These are phyloP conservation scores for Penicillium paradoxum DNA, from an alignment of 495 filamentous ascomycete species.

Conservation along the genomic window DNA sequence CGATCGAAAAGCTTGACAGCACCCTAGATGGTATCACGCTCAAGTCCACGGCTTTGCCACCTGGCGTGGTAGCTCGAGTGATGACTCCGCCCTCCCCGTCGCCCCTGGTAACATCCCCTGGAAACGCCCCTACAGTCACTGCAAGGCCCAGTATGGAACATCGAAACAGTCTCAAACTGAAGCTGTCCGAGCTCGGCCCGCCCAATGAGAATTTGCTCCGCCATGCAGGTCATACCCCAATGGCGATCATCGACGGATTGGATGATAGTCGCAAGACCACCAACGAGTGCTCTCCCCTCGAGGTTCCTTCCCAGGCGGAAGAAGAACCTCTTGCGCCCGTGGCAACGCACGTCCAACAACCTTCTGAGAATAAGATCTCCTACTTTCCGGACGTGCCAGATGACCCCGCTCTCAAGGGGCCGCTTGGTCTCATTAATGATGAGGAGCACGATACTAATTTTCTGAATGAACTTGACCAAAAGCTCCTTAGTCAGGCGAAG, in stretches of 20 bases:
- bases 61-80: slow-evolving; percentile 39
- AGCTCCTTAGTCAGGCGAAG: slow-evolving; percentile 39
- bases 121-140: slow-evolving; percentile 17
- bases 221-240: slow-evolving; percentile 46
- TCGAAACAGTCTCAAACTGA: slow-evolving; percentile 37
- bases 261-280: slow-evolving; percentile 33
- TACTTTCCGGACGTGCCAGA: slow-evolving; percentile 43
- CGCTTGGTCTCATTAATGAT: slow-evolving; percentile 41
- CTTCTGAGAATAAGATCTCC: slow-evolving; percentile 35
- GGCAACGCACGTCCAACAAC: slow-evolving; percentile 27
- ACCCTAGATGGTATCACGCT: slow-evolving; percentile 45
- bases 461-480: slow-evolving; percentile 38
- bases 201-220: slow-evolving; percentile 36
- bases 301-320: slow-evolving; percentile 16
- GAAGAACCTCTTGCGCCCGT: slow-evolving; percentile 30
- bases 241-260: slow-evolving; percentile 36
- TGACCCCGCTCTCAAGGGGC: slow-evolving; percentile 43
- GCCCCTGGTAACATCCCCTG: slow-evolving; percentile 28
- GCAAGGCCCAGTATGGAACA: slow-evolving; percentile 26
- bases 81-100: slow-evolving; percentile 43
- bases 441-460: slow-evolving; percentile 40
- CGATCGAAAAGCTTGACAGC: slow-evolving; percentile 47
- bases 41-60: slow-evolving; percentile 43
- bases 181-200: slow-evolving; percentile 38
- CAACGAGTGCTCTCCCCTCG: slow-evolving; percentile 20